phyloP scores from a whole-genome alignment of 2,329 filamentous ascomycete genomes.

The Periconia sp. region DNA sequence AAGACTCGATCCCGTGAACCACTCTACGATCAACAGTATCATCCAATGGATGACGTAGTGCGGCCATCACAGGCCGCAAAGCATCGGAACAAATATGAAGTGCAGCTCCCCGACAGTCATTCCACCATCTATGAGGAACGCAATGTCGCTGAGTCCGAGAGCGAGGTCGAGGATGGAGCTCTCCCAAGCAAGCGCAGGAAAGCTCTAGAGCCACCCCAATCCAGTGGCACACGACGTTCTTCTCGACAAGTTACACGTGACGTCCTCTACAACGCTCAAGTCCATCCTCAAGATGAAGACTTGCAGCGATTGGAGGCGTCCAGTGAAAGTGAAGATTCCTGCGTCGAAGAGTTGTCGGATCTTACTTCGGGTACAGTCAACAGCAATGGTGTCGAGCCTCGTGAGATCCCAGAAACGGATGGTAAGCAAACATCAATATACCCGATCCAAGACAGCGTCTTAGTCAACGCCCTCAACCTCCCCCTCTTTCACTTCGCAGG shows the following conservation, averaged over 20 bases:
- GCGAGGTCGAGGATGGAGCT: constrained; percentile 8
- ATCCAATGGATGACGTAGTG: constrained; percentile 40
- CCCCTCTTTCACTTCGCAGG: no score
- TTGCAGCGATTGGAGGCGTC: constrained; percentile 6
- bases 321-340: background rate
- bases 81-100: constrained; percentile 28
- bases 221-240: constrained; percentile 26
- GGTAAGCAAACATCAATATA: background rate
- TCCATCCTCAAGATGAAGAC: constrained; percentile 37
- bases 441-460: background rate
- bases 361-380: background rate
- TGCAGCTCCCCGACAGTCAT: constrained; percentile 3
- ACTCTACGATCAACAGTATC: constrained; percentile 39
- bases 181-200: constrained; percentile 15
- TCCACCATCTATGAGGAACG: background rate
- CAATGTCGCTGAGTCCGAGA: constrained; percentile 11
- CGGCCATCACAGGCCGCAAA: constrained; percentile 35
- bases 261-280: constrained; percentile 29
- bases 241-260: constrained; percentile 25
- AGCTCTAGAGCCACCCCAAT: constrained; percentile 3
- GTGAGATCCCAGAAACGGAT: background rate
- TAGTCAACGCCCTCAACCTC: no score
- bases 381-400: background rate
- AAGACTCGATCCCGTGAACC: constrained; percentile 22
- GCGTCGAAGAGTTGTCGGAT: constrained; percentile 1